Percentiles rank a stretch among this genome's conserved stretches.
phyloP scores from a whole-genome alignment of 768 basidiomycete species.

The Boletellus ananas region DNA sequence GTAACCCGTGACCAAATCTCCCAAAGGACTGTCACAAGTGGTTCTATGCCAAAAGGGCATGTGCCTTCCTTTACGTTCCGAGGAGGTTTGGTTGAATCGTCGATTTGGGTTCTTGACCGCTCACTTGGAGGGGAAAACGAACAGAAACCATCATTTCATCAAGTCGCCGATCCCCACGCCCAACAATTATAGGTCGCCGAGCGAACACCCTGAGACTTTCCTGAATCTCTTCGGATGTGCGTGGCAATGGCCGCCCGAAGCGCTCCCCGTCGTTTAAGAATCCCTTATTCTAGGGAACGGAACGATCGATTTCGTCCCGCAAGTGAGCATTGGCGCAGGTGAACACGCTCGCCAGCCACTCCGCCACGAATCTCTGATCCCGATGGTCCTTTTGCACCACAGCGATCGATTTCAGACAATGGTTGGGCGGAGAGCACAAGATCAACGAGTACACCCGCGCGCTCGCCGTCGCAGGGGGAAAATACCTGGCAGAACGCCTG shows the following conservation, averaged over 20 bases:
- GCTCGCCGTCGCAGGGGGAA: slow-evolving; percentile 66
- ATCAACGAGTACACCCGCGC: slow-evolving; percentile 70
- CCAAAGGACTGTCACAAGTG: slow-evolving; percentile 81
- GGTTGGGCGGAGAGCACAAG: slow-evolving; percentile 69
- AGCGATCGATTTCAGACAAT: slow-evolving; percentile 72
- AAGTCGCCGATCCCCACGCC: slow-evolving; percentile 58
- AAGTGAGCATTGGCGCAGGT: slow-evolving; percentile 55
- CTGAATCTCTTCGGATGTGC: slow-evolving; percentile 46
- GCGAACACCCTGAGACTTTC: slow-evolving; percentile 38
- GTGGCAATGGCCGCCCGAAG: background rate
- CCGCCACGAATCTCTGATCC: background rate
- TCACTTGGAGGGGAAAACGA: background rate
- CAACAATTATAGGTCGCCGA: slow-evolving; percentile 46
- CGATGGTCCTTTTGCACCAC: background rate
- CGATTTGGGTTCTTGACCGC: background rate
- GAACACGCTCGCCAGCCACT: background rate
- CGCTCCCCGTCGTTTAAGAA: background rate
- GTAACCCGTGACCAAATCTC: background rate
- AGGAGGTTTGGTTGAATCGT: slow-evolving; percentile 37
- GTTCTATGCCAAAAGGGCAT: slow-evolving; percentile 66
- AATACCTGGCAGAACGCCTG: slow-evolving; percentile 52
- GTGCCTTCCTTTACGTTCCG: slow-evolving; percentile 73
- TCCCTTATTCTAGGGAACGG: slow-evolving; percentile 49
- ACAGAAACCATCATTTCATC: slow-evolving; percentile 62
- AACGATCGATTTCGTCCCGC: slow-evolving; percentile 53